These are phyloP conservation scores for Pulveroboletus sp. DNA, from an alignment of 768 basidiomycete species.

Conservation along the genomic window DNA sequence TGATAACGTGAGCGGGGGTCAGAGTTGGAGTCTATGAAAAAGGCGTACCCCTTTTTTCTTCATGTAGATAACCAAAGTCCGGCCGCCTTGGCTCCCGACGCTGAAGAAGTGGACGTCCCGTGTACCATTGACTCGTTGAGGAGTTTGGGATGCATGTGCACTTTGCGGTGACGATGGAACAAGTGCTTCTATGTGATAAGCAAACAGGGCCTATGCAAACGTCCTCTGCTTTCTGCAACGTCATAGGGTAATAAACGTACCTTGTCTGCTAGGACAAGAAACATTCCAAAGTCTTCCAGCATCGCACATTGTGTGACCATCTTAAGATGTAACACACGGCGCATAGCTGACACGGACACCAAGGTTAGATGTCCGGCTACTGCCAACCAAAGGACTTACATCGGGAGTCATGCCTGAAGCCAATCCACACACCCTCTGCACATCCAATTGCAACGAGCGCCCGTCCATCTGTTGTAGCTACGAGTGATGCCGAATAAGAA, in stretches of 20 bases:
- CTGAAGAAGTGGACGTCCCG: constrained; percentile 96
- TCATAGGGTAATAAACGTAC: constrained; percentile 29
- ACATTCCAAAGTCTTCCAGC: constrained; percentile 93
- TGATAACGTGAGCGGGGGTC: background rate
- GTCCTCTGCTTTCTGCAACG: background rate
- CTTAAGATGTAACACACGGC: constrained; percentile 89
- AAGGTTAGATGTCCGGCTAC: constrained; percentile 3
- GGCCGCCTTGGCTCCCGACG: constrained; percentile 79
- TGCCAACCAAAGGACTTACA: constrained; percentile 40
- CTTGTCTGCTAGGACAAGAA: constrained; percentile 93
- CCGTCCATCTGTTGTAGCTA: constrained; percentile 80
- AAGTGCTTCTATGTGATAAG: constrained; percentile 93
- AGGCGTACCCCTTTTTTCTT: constrained; percentile 78
- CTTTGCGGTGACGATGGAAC: constrained; percentile 80
- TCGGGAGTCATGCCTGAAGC: constrained; percentile 80
- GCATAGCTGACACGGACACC: constrained; percentile 55
- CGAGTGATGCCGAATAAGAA: constrained; percentile 9
- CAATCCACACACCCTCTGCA: constrained; percentile 94
- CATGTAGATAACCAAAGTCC: constrained; percentile 92
- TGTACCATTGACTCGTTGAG: constrained; percentile 85
- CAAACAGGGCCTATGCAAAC: constrained; percentile 65
- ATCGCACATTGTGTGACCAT: constrained; percentile 95
- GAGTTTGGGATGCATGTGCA: constrained; percentile 66
- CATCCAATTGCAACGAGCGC: constrained; percentile 91
- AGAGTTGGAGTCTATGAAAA: constrained; percentile 5